phyloP scores from a whole-genome alignment of 2,329 filamentous ascomycete species.

The Eurotiales sp. region DNA sequence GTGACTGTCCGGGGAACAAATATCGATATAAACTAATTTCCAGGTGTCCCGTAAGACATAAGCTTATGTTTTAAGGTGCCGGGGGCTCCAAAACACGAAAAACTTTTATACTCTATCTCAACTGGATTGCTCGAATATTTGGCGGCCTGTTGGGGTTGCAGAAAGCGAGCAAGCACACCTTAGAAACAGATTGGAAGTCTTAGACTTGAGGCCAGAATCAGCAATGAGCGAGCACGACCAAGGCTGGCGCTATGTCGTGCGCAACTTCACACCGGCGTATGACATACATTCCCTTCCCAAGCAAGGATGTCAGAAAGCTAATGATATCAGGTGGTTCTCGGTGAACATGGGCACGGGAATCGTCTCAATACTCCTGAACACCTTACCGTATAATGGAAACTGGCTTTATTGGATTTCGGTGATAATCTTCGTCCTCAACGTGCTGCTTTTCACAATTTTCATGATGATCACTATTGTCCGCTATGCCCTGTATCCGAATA shows the following conservation, averaged over 20 bases:
- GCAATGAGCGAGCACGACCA: constrained; percentile 26
- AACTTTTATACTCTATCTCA: too few relatives aligned
- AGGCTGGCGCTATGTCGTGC: constrained; percentile 36
- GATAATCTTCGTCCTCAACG: constrained; percentile 34
- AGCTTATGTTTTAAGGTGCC: too few relatives aligned
- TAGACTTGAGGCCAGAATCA: too few relatives aligned
- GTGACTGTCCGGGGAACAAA: too few relatives aligned
- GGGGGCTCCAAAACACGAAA: too few relatives aligned
- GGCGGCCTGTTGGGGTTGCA: too few relatives aligned
- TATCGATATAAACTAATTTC: too few relatives aligned
- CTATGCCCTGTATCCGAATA: constrained; percentile 62
- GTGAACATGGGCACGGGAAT: constrained; percentile 43
- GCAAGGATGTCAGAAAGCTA: too few relatives aligned
- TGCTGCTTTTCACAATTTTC: constrained; percentile 30
- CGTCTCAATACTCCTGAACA: constrained; percentile 36
- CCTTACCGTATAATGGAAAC: constrained; percentile 34
- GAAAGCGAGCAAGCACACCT: too few relatives aligned
- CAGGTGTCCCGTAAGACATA: too few relatives aligned
- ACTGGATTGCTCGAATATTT: too few relatives aligned
- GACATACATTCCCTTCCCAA: constrained; percentile 8
- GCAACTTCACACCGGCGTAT: constrained; percentile 44
- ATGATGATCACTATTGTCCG: constrained; percentile 54
- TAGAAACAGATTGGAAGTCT: too few relatives aligned
- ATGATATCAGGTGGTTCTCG: constrained; percentile 44
- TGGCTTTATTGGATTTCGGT: constrained; percentile 40